Conservation (phyloP, 768 basidiomycete genomes). For the Naganishia kalamii region DNA sequence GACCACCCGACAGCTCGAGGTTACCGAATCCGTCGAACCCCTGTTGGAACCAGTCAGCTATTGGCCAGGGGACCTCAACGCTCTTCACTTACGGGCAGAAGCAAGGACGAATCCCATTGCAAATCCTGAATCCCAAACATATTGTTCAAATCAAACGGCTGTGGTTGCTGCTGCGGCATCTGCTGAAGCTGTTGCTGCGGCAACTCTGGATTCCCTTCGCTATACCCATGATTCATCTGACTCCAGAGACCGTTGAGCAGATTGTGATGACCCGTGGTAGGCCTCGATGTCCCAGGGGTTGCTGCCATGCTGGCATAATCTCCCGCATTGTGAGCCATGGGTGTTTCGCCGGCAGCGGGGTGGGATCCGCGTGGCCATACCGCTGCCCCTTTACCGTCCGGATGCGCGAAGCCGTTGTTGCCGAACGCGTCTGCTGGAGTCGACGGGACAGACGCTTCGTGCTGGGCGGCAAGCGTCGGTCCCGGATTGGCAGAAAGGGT, state of each 20-base stretch:
- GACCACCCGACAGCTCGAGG: slow-evolving; percentile 23
- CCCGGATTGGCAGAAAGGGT: not conserved
- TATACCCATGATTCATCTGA: slow-evolving; percentile 17
- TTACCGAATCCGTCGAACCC: slow-evolving; percentile 23
- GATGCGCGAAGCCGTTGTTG: not conserved
- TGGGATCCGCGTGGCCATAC: not conserved
- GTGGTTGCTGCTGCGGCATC: not conserved
- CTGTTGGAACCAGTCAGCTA: slow-evolving; percentile 2
- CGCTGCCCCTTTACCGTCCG: not conserved
- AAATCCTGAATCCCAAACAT: slow-evolving; percentile 22
- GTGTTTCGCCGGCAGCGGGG: not conserved
- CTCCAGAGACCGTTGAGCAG: slow-evolving; percentile 15
- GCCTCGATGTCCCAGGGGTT: not conserved
- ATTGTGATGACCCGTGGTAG: slow-evolving; percentile 3
- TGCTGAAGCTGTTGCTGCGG: not conserved
- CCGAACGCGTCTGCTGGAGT: not conserved
- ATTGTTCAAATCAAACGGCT: not conserved
- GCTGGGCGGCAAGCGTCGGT: slow-evolving; percentile 8
- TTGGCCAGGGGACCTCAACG: not conserved
- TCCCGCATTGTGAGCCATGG: not conserved
- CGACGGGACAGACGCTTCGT: slow-evolving; percentile 5
- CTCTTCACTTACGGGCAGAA: slow-evolving; percentile 19
- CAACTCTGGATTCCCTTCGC: not conserved
- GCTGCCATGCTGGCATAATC: slow-evolving; percentile 3
- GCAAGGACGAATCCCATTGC: slow-evolving; percentile 23